phyloP scores from a whole-genome alignment of 352 stramenopile genomes.

The Phytophthora fragariaefolia region DNA sequence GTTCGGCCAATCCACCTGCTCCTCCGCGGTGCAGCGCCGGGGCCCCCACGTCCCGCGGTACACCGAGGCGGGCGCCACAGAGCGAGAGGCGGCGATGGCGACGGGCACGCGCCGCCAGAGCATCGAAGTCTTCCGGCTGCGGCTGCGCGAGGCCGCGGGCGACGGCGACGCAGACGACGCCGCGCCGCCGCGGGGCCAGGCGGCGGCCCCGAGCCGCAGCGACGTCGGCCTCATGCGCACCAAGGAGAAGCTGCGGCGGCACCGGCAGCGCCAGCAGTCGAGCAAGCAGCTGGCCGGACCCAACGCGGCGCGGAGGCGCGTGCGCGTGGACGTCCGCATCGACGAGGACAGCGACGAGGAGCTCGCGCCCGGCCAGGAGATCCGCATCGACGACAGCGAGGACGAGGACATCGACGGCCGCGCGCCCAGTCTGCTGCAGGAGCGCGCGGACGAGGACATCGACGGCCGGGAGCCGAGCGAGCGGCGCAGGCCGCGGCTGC shows the following conservation, averaged over 20 bases:
- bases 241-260: background rate
- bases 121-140: slow-evolving; percentile 77
- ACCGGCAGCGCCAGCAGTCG: slow-evolving; percentile 6
- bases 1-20: slow-evolving; percentile 25
- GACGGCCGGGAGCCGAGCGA: slow-evolving; percentile 34
- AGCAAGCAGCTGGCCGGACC: no score
- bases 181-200: no score
- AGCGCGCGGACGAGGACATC: slow-evolving; percentile 36
- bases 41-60: no score
- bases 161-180: slow-evolving; percentile 56
- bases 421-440: no score
- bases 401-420: slow-evolving; percentile 15
- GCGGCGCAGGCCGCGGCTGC: slow-evolving; percentile 23
- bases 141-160: slow-evolving; percentile 70
- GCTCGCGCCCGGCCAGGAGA: slow-evolving; percentile 22
- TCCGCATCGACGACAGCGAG: slow-evolving; percentile 30
- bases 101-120: slow-evolving; percentile 38
- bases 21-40: no score
- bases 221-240: background rate
- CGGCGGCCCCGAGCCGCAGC: slow-evolving; percentile 3
- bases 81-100: slow-evolving; percentile 17
- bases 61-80: background rate
- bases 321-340: slow-evolving; percentile 25
- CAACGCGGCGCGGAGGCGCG: background rate
- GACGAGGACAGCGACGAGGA: slow-evolving; percentile 33